Base-by-base conservation (phyloP, 73 alveolate genomes). In the Paramecium octaurelia region DNA sequence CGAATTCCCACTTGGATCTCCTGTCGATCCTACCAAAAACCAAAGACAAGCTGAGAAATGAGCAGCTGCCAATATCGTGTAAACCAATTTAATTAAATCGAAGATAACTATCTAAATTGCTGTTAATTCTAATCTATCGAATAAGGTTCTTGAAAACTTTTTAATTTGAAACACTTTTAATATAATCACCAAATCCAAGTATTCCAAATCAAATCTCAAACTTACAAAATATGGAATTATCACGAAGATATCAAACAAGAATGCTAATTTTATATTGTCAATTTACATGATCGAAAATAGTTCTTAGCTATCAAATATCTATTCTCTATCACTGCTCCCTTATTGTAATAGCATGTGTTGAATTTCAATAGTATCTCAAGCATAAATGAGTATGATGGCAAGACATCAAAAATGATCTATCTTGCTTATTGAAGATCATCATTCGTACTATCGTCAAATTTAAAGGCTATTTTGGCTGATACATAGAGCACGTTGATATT, bases 161-260 rank as follows among this genome's bases (percentile, higher is more conserved):
- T 23, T 75, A 4, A 75, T 75, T 75, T 75, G n/a, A 75, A 75
- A 75, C 68, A 75, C 88, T 35, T 75, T 75, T 21, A 75, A 38
- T 38, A 75, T 75, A 9, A 75, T 35, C 5, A 75, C 60, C 14
- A 75, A 20, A 75, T 75, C 60, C 34, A 75, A 75, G 21, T 75
- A 75, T 38, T 75, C 88, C 3, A 75, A 12, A 35, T 29, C 38
- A 75, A 75, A 75, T 42, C 68, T 29, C 14, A 34, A 23, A 36
- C 88, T 75, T 42, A 75, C 34, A 75, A 75, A 75, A 75, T 38
- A 75, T 35, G 88, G 88, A n/a, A 75, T 75, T 29, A 75, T 75
- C 3, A 75, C 88, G n/a, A 29, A 35, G 4, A 75, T 20, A 42
- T 75, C 88, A 75, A 75, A 75, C 18, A 75, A 34, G 35, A 75